Percentiles rank a stretch among this genome's conserved stretches.
These are phyloP conservation scores for Ilyonectria sp. DNA, from an alignment of 2,329 filamentous ascomycete genomes.

Conservation along the genomic window DNA sequence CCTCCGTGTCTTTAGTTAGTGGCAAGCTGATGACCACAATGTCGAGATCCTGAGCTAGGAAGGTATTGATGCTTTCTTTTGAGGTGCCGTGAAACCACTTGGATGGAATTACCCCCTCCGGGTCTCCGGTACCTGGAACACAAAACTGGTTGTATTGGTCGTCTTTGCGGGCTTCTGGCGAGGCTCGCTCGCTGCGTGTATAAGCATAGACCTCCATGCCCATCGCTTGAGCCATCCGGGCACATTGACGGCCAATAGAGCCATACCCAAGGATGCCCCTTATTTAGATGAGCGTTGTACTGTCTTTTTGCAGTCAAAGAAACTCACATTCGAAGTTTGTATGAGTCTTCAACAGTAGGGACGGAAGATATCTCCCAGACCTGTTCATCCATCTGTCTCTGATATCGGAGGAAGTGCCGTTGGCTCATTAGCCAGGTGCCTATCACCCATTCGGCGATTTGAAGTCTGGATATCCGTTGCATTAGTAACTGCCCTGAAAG, in stretches of 20 bases:
- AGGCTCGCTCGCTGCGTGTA: constrained; percentile 72
- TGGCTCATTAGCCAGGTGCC: constrained; percentile 35
- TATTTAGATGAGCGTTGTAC: neutral
- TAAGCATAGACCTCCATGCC: constrained; percentile 79
- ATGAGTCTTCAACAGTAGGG: constrained; percentile 11
- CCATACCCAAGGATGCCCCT: constrained; percentile 61
- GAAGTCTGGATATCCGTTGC: constrained; percentile 31
- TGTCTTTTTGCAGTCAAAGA: constrained; percentile 50
- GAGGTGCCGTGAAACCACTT: constrained; percentile 58
- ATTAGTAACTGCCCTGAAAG: neutral
- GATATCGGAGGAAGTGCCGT: constrained; percentile 48
- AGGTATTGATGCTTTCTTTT: constrained; percentile 54
- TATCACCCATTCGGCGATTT: constrained; percentile 59
- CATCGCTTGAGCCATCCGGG: constrained; percentile 67
- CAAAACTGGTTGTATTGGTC: constrained; percentile 71
- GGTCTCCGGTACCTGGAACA: constrained; percentile 72
- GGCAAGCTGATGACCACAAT: constrained; percentile 60
- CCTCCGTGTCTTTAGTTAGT: constrained; percentile 53
- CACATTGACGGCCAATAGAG: constrained; percentile 60
- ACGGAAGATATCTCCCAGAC: constrained; percentile 17
- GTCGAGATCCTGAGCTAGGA: constrained; percentile 60
- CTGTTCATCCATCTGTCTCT: constrained; percentile 45
- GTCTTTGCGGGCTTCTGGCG: constrained; percentile 71
- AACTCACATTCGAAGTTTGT: constrained; percentile 49
- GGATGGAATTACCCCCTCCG: constrained; percentile 56